Conservation (phyloP, 768 basidiomycete genomes). For the Xerocomellus dryophilus region DNA sequence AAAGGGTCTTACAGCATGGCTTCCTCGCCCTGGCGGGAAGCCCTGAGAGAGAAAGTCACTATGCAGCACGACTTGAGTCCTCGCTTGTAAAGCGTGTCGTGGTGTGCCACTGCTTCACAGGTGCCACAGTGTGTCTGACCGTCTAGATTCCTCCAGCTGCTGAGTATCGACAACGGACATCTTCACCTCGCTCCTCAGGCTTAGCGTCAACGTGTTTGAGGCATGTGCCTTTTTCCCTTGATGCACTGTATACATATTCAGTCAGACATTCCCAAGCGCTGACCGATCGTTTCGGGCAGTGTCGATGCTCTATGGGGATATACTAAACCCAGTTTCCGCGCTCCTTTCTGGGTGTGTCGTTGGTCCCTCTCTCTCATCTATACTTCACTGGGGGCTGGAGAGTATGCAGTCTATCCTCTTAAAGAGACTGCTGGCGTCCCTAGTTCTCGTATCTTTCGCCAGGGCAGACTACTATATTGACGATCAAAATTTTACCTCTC, state of each 20-base stretch:
- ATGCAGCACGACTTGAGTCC: no score
- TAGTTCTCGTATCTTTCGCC: not conserved
- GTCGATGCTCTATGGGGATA: not conserved
- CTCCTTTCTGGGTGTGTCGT: not conserved
- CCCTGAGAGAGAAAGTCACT: no score
- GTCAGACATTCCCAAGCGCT: no score
- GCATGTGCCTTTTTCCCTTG: not conserved
- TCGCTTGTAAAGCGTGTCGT: not conserved
- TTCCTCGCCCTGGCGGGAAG: no score
- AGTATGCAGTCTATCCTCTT: slow-evolving; percentile 2
- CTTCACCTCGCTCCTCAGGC: not conserved
- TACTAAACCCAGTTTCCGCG: not conserved
- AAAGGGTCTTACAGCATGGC: no score
- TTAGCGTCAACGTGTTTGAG: no score
- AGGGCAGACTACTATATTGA: slow-evolving; percentile 17
- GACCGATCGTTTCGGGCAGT: not conserved
- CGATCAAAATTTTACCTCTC: slow-evolving; percentile 16
- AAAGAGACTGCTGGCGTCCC: not conserved
- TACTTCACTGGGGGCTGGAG: not conserved
- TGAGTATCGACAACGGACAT: not conserved
- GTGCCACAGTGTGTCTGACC: not conserved
- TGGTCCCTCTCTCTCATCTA: not conserved
- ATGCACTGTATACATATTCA: not conserved
- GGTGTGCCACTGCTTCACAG: not conserved
- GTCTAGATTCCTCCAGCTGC: not conserved